These are phyloP conservation scores for Stylonectria norvegica DNA, from an alignment of 2,329 filamentous ascomycete genomes.

Conservation along the genomic window DNA sequence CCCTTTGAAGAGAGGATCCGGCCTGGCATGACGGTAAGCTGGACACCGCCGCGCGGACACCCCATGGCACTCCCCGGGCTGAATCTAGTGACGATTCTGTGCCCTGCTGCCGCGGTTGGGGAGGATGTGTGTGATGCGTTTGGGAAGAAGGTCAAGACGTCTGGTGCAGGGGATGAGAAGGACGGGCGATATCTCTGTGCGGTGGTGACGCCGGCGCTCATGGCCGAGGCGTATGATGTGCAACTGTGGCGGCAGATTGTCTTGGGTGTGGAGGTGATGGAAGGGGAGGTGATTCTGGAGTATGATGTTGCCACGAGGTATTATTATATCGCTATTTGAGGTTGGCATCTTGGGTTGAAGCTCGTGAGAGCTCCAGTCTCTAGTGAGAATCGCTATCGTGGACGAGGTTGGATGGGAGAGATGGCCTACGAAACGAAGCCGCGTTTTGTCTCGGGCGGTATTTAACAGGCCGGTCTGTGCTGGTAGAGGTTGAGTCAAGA, in stretches of 20 bases:
- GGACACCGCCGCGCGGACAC: slow-evolving; percentile 20
- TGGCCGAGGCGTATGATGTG: slow-evolving; percentile 38
- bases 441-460: too few species aligned
- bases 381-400: too few species aligned
- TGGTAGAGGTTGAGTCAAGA: too few species aligned
- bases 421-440: too few species aligned
- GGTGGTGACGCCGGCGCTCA: slow-evolving; percentile 31
- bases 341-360: too few species aligned
- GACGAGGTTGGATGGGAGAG: too few species aligned
- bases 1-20: slow-evolving; percentile 40
- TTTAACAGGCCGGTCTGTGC: too few species aligned
- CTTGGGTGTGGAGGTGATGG: slow-evolving; percentile 35
- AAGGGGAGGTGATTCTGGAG: slow-evolving; percentile 40
- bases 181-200: slow-evolving; percentile 35
- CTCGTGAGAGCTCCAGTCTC: too few species aligned
- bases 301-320: slow-evolving; percentile 43
- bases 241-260: slow-evolving; percentile 38
- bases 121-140: slow-evolving; percentile 16
- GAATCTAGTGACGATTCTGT: slow-evolving; percentile 34
- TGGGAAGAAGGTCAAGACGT: slow-evolving; percentile 17
- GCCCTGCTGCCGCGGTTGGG: slow-evolving; percentile 19
- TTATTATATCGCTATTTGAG: slow-evolving; percentile 34
- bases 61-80: slow-evolving; percentile 12
- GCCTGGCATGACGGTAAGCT: slow-evolving; percentile 41
- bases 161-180: slow-evolving; percentile 4